Evolutionary conservation across 2,329 filamentous ascomycete species (phyloP).

Genomic region (Calonectria henricotiae): DNA sequence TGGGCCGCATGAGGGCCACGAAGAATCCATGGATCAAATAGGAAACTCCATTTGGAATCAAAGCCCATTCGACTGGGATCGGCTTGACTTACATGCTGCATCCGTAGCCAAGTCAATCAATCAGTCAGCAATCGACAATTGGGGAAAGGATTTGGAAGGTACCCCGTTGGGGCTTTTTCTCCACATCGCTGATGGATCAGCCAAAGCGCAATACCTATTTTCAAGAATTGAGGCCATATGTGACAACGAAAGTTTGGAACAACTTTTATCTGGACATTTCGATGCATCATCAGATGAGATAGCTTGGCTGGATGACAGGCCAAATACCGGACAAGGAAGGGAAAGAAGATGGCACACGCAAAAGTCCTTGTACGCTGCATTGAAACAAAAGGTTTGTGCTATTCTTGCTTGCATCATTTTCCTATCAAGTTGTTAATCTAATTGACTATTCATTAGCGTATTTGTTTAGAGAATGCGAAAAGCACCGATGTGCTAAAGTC

Average conservation of each 20-base stretch:
- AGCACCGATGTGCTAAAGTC: background rate
- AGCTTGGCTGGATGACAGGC: background rate
- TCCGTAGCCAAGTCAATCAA: background rate
- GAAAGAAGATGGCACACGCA: background rate
- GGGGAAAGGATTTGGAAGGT: background rate
- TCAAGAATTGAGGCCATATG: background rate
- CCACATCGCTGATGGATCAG: background rate
- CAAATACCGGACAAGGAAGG: background rate
- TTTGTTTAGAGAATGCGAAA: background rate
- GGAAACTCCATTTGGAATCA: background rate
- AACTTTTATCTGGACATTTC: background rate
- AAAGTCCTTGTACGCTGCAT: background rate
- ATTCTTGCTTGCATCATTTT: no score
- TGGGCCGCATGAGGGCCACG: background rate
- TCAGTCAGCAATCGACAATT: background rate
- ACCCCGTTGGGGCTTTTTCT: background rate
- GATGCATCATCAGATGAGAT: background rate
- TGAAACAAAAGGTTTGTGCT: background rate
- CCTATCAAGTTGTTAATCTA: background rate
- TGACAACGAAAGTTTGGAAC: background rate
- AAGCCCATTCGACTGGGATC: background rate
- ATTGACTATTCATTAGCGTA: background rate
- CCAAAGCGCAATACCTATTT: background rate
- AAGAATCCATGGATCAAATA: background rate
- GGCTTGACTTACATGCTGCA: background rate